phyloP scores from a whole-genome alignment of 768 basidiomycete species.

The Lentinus brumalis region DNA sequence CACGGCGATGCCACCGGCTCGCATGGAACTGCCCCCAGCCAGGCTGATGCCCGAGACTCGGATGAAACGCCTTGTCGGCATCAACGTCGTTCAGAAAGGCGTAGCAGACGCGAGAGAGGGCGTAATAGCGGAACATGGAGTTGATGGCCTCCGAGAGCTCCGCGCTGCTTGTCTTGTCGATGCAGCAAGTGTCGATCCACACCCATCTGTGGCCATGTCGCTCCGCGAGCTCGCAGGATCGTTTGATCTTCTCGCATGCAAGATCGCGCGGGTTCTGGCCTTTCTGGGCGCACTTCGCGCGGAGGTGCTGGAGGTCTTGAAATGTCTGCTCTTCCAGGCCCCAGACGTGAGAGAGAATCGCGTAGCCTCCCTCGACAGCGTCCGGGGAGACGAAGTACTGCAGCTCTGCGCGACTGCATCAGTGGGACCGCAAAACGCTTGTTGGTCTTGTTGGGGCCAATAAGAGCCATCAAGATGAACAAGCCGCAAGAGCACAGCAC shows the following conservation, averaged over 20 bases:
- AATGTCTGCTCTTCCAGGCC: neutral
- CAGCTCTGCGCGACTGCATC: too few species aligned
- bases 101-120: neutral
- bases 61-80: neutral
- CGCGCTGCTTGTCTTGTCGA: conserved; percentile 6
- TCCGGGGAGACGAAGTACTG: neutral
- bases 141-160: conserved; percentile 6
- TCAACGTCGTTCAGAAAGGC: conserved; percentile 6
- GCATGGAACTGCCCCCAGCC: neutral
- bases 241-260: neutral
- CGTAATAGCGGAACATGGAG: conserved; percentile 2
- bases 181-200: conserved; percentile 5
- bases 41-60: neutral
- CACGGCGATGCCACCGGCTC: conserved; percentile 3
- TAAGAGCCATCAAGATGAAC: too few species aligned
- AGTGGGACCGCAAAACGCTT: too few species aligned
- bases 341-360: conserved; percentile 9
- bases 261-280: neutral
- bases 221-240: neutral
- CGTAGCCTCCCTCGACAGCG: conserved; percentile 1
- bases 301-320: neutral
- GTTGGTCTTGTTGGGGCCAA: too few species aligned
- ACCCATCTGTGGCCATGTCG: neutral
- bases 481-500: too few species aligned
- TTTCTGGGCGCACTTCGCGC: neutral